These are phyloP conservation scores for Penicillium alfredii DNA, from an alignment of 495 filamentous ascomycete genomes.

Conservation along the genomic window DNA sequence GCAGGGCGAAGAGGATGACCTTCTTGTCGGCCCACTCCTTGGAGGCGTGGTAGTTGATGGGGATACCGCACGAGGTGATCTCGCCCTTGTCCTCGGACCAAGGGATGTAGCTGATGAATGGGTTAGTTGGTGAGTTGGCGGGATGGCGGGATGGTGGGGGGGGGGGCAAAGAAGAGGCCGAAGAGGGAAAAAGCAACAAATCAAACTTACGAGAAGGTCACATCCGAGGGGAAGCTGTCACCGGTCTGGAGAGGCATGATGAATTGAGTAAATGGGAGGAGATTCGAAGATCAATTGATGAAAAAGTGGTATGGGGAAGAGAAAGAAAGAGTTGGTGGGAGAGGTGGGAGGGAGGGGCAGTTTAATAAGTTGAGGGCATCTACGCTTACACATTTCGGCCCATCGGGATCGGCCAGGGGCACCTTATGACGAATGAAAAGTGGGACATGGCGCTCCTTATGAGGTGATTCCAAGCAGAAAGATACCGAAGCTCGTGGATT, in stretches of 20 bases:
- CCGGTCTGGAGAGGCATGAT: slow-evolving; percentile 73
- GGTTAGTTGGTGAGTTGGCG: slow-evolving; percentile 11
- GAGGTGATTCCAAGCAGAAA: slow-evolving; percentile 40
- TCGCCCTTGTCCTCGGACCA: slow-evolving; percentile 56
- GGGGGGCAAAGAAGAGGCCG: slow-evolving; percentile 2
- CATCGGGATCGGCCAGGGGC: slow-evolving; percentile 23
- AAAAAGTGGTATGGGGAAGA: slow-evolving; percentile 3
- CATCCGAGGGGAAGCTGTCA: slow-evolving; percentile 74
- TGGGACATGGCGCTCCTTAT: slow-evolving; percentile 14
- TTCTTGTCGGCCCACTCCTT: slow-evolving; percentile 86
- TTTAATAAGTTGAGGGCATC: slow-evolving; percentile 16
- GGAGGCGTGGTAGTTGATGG: slow-evolving; percentile 74
- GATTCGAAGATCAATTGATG: slow-evolving; percentile 3
- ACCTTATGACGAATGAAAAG: slow-evolving; percentile 19
- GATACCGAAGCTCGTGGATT: slow-evolving; percentile 43
- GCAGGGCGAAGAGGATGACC: slow-evolving; percentile 84
- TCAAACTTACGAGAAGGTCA: slow-evolving; percentile 62
- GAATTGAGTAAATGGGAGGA: slow-evolving; percentile 21
- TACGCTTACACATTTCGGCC: slow-evolving; percentile 32
- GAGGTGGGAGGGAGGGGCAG: slow-evolving; percentile 8
- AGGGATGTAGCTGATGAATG: slow-evolving; percentile 56
- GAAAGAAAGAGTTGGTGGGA: slow-evolving; percentile 9
- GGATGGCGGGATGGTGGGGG: slow-evolving; percentile 2
- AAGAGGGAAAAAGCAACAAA: slow-evolving; percentile 5
- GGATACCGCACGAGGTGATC: slow-evolving; percentile 71